Conservation (phyloP, 108 stramenopile genomes). For the Skeletonema tropicum region DNA sequence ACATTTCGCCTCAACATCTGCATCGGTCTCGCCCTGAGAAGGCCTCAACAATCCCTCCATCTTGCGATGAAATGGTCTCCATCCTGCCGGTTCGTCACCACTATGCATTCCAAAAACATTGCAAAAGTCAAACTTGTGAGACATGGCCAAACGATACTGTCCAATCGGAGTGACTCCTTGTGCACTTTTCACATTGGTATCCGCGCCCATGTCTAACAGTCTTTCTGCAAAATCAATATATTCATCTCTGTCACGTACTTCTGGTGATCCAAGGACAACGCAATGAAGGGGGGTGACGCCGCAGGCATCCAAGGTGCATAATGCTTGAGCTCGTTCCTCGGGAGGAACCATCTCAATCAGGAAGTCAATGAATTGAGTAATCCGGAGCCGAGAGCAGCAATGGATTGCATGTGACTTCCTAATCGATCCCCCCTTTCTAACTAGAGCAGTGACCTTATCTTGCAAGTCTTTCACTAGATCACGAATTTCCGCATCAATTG, state of each 20-base stretch:
- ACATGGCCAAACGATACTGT: not conserved
- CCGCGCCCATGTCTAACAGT: not conserved
- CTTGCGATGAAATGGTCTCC: not conserved
- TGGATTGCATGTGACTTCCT: not conserved
- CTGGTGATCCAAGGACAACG: not conserved
- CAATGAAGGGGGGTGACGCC: not conserved
- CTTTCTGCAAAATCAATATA: not conserved
- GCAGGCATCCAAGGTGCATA: not conserved
- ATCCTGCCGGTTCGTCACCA: not conserved
- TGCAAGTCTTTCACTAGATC: not conserved
- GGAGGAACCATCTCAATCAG: not conserved
- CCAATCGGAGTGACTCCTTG: not conserved
- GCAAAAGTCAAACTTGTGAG: not conserved
- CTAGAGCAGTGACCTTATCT: not conserved
- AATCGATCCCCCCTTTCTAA: not conserved
- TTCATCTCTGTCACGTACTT: not conserved
- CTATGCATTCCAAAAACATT: not conserved
- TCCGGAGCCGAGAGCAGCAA: not conserved
- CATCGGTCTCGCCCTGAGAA: constrained; percentile 42
- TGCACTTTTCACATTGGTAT: not conserved
- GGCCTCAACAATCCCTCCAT: not conserved
- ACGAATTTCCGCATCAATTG: not conserved
- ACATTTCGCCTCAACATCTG: constrained; percentile 57
- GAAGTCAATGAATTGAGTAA: not conserved
- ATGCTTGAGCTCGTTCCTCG: not conserved